These are phyloP conservation scores for Collybia mongolica DNA, from an alignment of 768 basidiomycete species.

Conservation along the genomic window DNA sequence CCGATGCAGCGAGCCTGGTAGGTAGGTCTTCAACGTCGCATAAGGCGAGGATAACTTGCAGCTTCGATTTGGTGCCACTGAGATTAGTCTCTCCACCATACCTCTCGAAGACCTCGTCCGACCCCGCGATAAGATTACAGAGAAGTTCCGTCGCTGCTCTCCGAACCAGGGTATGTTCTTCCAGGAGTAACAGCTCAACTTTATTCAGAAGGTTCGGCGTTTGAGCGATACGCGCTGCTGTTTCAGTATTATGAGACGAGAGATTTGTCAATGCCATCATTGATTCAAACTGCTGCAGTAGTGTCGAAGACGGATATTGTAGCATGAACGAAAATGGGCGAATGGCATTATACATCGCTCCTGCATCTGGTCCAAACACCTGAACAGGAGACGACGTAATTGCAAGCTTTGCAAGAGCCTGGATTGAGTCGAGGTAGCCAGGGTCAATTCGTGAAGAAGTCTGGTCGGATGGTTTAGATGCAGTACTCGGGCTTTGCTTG, in stretches of 20 bases:
- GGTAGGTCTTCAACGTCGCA: constrained; percentile 83
- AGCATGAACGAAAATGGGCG: constrained; percentile 77
- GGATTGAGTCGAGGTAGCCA: constrained; percentile 62
- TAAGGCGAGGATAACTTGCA: constrained; percentile 82
- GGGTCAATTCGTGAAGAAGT: constrained; percentile 34
- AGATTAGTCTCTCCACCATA: constrained; percentile 52
- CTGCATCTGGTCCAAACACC: constrained; percentile 85
- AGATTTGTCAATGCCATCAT: constrained; percentile 97
- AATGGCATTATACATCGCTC: constrained; percentile 78
- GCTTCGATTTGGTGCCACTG: constrained; percentile 49
- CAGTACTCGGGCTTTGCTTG: constrained; percentile 33
- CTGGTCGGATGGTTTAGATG: constrained; percentile 20
- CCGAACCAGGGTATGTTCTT: constrained; percentile 79
- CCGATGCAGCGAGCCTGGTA: constrained; percentile 88
- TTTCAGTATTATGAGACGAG: constrained; percentile 68
- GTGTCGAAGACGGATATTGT: constrained; percentile 61
- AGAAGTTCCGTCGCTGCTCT: constrained; percentile 88
- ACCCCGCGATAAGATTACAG: constrained; percentile 85
- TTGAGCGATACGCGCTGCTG: constrained; percentile 66
- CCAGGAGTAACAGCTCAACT: constrained; percentile 73
- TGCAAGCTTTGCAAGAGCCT: constrained; percentile 89
- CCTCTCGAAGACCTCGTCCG: constrained; percentile 71
- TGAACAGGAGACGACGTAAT: constrained; percentile 91
- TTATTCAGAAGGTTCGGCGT: constrained; percentile 60
- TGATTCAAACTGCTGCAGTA: constrained; percentile 87